Evolutionary conservation across 768 basidiomycete species (phyloP).

Genomic region (Termitomyces sp.): DNA sequence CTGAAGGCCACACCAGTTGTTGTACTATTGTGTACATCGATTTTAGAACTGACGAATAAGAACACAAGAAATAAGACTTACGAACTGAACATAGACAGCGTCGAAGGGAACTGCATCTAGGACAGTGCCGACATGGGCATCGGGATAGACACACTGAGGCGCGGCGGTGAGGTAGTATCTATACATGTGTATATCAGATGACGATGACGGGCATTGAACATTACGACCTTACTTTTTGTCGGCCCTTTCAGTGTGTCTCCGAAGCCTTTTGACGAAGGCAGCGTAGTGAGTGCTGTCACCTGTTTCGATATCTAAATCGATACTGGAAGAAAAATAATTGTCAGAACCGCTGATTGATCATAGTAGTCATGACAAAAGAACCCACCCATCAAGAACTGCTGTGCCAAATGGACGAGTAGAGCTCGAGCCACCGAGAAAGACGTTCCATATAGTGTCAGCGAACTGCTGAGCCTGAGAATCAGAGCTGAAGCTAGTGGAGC

Average conservation of each 20-base stretch:
- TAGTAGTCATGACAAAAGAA: background rate
- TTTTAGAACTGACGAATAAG: background rate
- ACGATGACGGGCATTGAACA: too few relatives aligned
- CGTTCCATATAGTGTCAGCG: conserved; percentile 57
- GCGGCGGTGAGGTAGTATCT: conserved; percentile 55
- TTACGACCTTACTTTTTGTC: conserved; percentile 39
- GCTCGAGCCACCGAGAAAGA: conserved; percentile 62
- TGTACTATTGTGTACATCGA: conserved; percentile 8
- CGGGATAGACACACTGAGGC: conserved; percentile 58
- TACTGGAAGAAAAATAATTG: conserved; percentile 17
- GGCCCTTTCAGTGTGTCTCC: conserved; percentile 35
- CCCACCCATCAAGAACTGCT: conserved; percentile 60
- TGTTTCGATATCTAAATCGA: conserved; percentile 65
- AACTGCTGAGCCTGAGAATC: conserved; percentile 47
- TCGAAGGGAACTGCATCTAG: conserved; percentile 59
- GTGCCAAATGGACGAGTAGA: conserved; percentile 55
- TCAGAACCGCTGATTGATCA: background rate
- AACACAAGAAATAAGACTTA: background rate
- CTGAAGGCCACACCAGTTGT: conserved; percentile 24
- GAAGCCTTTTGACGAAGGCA: conserved; percentile 42
- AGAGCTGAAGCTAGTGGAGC: conserved; percentile 42
- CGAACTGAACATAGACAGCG: conserved; percentile 61
- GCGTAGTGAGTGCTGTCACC: conserved; percentile 41
- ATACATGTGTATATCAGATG: background rate
- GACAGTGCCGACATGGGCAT: conserved; percentile 46